Base-by-base conservation (phyloP, 805 yeast species). In the Lachancea sp. region DNA sequence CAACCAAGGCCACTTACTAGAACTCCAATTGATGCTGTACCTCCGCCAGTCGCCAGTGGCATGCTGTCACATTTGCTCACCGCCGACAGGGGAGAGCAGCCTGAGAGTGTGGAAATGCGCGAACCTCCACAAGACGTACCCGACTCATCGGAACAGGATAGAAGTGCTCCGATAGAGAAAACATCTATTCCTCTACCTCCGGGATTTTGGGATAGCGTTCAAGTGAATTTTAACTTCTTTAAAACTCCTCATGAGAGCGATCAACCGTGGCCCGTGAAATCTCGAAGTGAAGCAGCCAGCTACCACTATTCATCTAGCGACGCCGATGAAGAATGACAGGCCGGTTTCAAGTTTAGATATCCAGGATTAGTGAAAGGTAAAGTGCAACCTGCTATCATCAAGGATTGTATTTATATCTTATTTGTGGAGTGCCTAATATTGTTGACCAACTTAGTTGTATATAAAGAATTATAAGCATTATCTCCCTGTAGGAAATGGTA, bases 111-210 rank as follows among this genome's bases (percentile, higher is more conserved):
- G 12, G 17, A 13, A 11, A 4, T 3, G 5, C 30, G 16, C 5
- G 18, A 28, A 5, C 13, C 16, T 12, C 30, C 30, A 12, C 8
- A 9, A 15, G 6, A 15, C 8, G 18, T 5, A 5, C 5, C 18
- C 5, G 30, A 9, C 13, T 12, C 18, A 4, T 13, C 30, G 13
- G 35, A 23, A 33, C 19, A 18, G 8, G 24, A 26, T 13, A 25
- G 6, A 7, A 13, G 11, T 9, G 11, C 29, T 8, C 33, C 41
- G 12, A 29, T 25, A 5, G 22, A 31, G 9, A 31, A 12, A 17
- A 38, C 41, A 6, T 38, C 41, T 16, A 32, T 38, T 15, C 41
- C 41, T n/a, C 33, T 38, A 11, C 41, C 41, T 6, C 41, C 41
- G 5, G 41, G 37, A 15, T 38, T 38, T 25, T 38, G 41, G 41